phyloP scores from a whole-genome alignment of 2,329 filamentous ascomycete species.

The Stemphylium vesicarium region DNA sequence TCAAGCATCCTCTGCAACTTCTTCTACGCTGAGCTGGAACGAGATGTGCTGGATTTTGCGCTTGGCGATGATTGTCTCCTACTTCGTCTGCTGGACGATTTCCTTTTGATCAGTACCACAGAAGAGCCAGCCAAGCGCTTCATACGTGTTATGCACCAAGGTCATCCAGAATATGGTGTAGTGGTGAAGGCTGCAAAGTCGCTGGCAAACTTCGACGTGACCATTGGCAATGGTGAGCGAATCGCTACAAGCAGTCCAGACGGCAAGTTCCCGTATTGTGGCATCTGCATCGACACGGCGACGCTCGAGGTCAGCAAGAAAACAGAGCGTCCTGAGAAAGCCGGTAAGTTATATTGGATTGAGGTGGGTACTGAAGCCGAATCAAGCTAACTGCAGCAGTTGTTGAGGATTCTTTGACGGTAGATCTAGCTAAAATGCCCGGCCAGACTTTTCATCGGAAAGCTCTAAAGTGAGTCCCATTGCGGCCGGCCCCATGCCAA shows the following conservation, averaged over 20 bases:
- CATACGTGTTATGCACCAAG: constrained; percentile 78
- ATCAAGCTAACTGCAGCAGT: constrained; percentile 44
- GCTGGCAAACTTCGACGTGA: constrained; percentile 79
- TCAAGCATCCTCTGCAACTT: constrained; percentile 91
- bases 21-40: constrained; percentile 90
- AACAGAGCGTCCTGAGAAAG: constrained; percentile 58
- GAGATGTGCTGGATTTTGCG: constrained; percentile 71
- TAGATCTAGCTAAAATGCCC: constrained; percentile 74
- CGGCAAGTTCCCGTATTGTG: constrained; percentile 86
- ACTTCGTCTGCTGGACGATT: constrained; percentile 88
- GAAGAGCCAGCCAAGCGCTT: constrained; percentile 72
- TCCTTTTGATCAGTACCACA: constrained; percentile 82
- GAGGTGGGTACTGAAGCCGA: not conserved
- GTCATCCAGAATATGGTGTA: constrained; percentile 81
- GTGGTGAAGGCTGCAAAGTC: constrained; percentile 78
- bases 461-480: constrained; percentile 65
- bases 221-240: constrained; percentile 58
- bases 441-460: constrained; percentile 83
- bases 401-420: constrained; percentile 75
- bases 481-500: not conserved
- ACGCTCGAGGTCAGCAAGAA: constrained; percentile 79
- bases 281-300: constrained; percentile 73
- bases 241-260: constrained; percentile 49
- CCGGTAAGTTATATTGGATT: constrained; percentile 50
- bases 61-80: constrained; percentile 67